These are phyloP conservation scores for Juglanconis sp. DNA, from an alignment of 2,329 filamentous ascomycete species.

Conservation along the genomic window DNA sequence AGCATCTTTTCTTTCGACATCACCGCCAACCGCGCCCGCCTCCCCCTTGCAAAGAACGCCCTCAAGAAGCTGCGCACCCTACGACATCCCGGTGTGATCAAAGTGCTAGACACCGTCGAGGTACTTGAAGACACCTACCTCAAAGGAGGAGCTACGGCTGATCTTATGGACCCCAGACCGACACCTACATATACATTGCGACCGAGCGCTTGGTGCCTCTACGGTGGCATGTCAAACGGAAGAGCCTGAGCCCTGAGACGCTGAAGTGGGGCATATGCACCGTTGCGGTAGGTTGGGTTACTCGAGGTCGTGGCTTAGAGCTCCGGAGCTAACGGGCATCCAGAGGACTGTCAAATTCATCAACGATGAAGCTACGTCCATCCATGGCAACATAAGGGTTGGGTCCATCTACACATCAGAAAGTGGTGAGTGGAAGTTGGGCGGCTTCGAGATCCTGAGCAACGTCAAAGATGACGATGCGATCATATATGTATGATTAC, in stretches of 20 bases:
- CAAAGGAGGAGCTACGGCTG: constrained; percentile 18
- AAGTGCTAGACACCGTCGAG: constrained; percentile 91
- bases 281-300: constrained; percentile 60
- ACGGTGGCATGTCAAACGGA: constrained; percentile 84
- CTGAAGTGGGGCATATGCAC: constrained; percentile 94
- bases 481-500: constrained; percentile 68
- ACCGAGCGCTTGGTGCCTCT: constrained; percentile 87
- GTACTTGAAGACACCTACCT: constrained; percentile 41
- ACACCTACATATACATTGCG: constrained; percentile 92
- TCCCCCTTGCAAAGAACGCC: constrained; percentile 89
- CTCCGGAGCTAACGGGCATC: not conserved
- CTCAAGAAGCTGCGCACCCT: constrained; percentile 90
- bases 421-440: constrained; percentile 96
- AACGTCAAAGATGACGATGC: constrained; percentile 96
- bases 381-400: constrained; percentile 82
- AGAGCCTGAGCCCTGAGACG: constrained; percentile 84
- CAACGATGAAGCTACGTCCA: constrained; percentile 86
- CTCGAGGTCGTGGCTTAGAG: not conserved
- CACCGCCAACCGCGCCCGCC: constrained; percentile 70
- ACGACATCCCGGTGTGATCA: constrained; percentile 90
- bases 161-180: constrained; percentile 58
- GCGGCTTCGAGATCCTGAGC: constrained; percentile 88
- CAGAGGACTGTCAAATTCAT: constrained; percentile 93
- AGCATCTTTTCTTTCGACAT: constrained; percentile 97
- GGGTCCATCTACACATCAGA: constrained; percentile 90